Base-by-base conservation (phyloP, 2,329 filamentous ascomycete genomes). In the Cladosporium phlei region DNA sequence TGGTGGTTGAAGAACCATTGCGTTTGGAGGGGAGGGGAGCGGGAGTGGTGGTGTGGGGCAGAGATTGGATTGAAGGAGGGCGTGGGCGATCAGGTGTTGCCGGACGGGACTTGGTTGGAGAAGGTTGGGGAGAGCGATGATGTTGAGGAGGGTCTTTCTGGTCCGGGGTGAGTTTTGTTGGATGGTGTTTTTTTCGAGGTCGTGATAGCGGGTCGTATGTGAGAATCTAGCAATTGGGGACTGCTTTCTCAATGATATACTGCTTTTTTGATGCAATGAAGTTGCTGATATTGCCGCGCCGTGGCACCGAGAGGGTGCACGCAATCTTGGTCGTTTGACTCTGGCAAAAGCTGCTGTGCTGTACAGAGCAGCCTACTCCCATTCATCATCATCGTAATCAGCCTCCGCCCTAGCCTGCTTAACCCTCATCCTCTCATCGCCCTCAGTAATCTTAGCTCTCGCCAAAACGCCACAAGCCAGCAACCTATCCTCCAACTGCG, bases 401-500 rank as follows among this genome's bases (percentile, higher is more conserved):
- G 59, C 59, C 22, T 57, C 55, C 34, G 70, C 62, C 39, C 62
- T 60, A 25, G 56, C 58, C 29, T 49, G 46, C 54, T 64, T 53
- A 55, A 67, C 59, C 56, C 60, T 46, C n/a, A 40, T 46, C 33
- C 56, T 34, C 20, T 66, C 68, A 37, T 72, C 71, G 40, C 73
- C 70, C 29, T 69, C 66, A 28, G 60, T 69, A 50, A 75, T 71
- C 60, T 78, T 79, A 14, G 69, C 68, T 53, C 77, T 69, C 38
- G 70, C 66, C 43, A 80, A 58, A 1, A 78, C 77, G 8, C 74
- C 73, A 38, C 69, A 68, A n/a, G 60, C 57, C 35, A 80, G 63
- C 27, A 81, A 57, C 40, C 77, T 65, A 0, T 66, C 67, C 54
- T 81, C 78, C 35, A 81, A 60, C 48, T 79, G 75, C 24, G 70